Percentiles rank a stretch among this genome's conserved stretches.
Evolutionary conservation across 2,329 filamentous ascomycete genomes (phyloP).

Genomic region (Alternaria angustiovoidea): DNA sequence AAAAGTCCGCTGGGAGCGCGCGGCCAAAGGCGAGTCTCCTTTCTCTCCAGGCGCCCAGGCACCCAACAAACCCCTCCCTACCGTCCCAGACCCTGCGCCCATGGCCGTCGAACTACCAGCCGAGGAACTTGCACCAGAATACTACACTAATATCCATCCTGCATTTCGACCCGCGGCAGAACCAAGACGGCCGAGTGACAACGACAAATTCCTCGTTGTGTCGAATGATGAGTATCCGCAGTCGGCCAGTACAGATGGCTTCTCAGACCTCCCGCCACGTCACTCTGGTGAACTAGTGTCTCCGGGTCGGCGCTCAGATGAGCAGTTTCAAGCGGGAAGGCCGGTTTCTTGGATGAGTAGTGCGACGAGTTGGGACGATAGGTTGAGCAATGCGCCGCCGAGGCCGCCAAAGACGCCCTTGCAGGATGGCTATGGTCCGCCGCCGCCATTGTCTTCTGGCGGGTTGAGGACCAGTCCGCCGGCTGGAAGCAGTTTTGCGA

Average conservation of each 20-base stretch:
- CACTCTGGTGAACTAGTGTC: slow-evolving; percentile 73
- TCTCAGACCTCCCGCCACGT: slow-evolving; percentile 37
- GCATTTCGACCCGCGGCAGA: slow-evolving; percentile 47
- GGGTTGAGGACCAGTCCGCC: slow-evolving; percentile 5
- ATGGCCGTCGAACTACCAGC: slow-evolving; percentile 68
- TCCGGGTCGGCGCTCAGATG: slow-evolving; percentile 42
- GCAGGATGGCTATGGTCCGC: slow-evolving; percentile 32
- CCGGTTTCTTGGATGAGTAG: slow-evolving; percentile 38
- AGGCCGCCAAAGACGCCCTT: slow-evolving; percentile 53
- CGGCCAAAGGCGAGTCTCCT: slow-evolving; percentile 46
- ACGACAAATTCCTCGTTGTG: slow-evolving; percentile 64
- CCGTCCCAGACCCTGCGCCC: slow-evolving; percentile 52
- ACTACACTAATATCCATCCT: slow-evolving; percentile 35
- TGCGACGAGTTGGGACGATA: slow-evolving; percentile 39
- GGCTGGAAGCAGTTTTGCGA: slow-evolving; percentile 31
- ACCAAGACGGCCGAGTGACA: slow-evolving; percentile 31
- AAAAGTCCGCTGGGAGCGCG: slow-evolving; percentile 70
- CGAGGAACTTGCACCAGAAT: slow-evolving; percentile 57
- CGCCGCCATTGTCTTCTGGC: slow-evolving; percentile 23
- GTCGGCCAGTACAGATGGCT: slow-evolving; percentile 48
- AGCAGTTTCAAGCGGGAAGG: slow-evolving; percentile 37
- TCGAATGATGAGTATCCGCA: slow-evolving; percentile 67
- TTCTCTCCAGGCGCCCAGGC: slow-evolving; percentile 27
- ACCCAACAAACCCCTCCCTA: slow-evolving; percentile 47
- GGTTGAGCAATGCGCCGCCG: slow-evolving; percentile 42